phyloP scores from a whole-genome alignment of 805 yeast species.

The Candida khao-thaluensis region DNA sequence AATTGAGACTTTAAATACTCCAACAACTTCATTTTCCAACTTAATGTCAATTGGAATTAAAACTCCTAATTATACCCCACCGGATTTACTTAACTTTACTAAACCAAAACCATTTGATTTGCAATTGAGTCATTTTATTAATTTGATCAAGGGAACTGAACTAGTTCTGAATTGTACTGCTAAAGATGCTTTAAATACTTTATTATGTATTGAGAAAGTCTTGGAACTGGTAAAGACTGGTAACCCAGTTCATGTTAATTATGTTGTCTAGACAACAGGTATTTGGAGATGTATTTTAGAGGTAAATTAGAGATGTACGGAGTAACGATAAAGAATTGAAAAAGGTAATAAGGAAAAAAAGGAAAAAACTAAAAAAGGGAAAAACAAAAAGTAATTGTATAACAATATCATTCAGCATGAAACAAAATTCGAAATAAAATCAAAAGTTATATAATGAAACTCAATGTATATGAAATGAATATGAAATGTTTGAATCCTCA shows the following conservation, averaged over 20 bases:
- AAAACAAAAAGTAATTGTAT: too few relatives aligned
- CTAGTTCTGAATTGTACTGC: slow-evolving; percentile 28
- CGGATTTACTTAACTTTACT: slow-evolving; percentile 1
- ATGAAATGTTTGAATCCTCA: too few relatives aligned
- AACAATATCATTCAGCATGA: too few relatives aligned
- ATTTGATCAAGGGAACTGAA: slow-evolving; percentile 28
- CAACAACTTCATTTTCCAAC: slow-evolving; percentile 21
- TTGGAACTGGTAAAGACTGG: slow-evolving; percentile 32
- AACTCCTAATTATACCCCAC: slow-evolving; percentile 13
- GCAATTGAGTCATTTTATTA: slow-evolving; percentile 38
- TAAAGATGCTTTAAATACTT: slow-evolving; percentile 38
- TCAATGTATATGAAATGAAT: too few relatives aligned
- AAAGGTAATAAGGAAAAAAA: too few relatives aligned
- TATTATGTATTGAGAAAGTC: slow-evolving; percentile 40
- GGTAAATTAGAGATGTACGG: too few relatives aligned
- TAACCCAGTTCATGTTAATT: slow-evolving; percentile 19
- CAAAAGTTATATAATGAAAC: too few relatives aligned
- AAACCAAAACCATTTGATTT: slow-evolving; percentile 32
- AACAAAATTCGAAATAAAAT: too few relatives aligned
- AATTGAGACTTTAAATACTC: slow-evolving; percentile 22
- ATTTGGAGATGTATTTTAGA: too few relatives aligned
- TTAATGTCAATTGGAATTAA: slow-evolving; percentile 6
- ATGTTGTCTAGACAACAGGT: background rate
- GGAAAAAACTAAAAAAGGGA: too few relatives aligned
- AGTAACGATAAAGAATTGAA: too few relatives aligned